phyloP scores from a whole-genome alignment of 2,329 filamentous ascomycete species.

The Didymellaceae sp. region DNA sequence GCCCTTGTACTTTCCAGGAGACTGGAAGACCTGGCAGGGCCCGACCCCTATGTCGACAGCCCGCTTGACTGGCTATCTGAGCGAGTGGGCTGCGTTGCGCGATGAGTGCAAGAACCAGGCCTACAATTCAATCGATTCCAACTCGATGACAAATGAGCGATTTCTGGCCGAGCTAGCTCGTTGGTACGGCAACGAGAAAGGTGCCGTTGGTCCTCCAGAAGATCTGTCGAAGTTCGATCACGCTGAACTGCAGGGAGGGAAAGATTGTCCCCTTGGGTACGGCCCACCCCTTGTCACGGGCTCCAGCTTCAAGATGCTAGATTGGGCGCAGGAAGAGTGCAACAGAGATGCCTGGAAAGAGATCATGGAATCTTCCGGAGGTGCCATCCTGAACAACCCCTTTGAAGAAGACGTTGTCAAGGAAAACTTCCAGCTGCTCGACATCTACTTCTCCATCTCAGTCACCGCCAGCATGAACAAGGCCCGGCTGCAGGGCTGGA shows the following conservation, averaged over 20 bases:
- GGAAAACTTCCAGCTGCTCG: conserved; percentile 6
- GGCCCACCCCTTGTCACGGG: conserved; percentile 6
- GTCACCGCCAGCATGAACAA: conserved; percentile 8
- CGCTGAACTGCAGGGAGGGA: conserved; percentile 6
- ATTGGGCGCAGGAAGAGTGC: conserved; percentile 10
- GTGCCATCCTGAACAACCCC: conserved; percentile 1
- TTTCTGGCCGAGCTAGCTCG: conserved; percentile 15
- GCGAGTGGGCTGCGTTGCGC: conserved; percentile 19
- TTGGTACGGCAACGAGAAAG: conserved; percentile 14
- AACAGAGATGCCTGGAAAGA: conserved; percentile 10
- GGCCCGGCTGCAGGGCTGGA: conserved; percentile 7
- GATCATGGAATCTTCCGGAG: conserved; percentile 10
- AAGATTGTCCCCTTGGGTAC: conserved; percentile 14
- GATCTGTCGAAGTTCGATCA: neutral
- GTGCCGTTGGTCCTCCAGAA: neutral
- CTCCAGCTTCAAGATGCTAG: conserved; percentile 10
- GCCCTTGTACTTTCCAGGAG: conserved; percentile 9
- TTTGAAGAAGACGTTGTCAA: conserved; percentile 5
- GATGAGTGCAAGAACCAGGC: conserved; percentile 15
- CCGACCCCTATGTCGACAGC: conserved; percentile 6
- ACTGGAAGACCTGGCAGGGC: conserved; percentile 13
- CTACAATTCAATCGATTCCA: conserved; percentile 12
- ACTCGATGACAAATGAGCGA: conserved; percentile 10
- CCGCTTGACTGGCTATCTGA: conserved; percentile 21
- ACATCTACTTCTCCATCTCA: conserved; percentile 8